These are phyloP conservation scores for Byssothecium circinans DNA, from an alignment of 2,329 filamentous ascomycete species.

Conservation along the genomic window DNA sequence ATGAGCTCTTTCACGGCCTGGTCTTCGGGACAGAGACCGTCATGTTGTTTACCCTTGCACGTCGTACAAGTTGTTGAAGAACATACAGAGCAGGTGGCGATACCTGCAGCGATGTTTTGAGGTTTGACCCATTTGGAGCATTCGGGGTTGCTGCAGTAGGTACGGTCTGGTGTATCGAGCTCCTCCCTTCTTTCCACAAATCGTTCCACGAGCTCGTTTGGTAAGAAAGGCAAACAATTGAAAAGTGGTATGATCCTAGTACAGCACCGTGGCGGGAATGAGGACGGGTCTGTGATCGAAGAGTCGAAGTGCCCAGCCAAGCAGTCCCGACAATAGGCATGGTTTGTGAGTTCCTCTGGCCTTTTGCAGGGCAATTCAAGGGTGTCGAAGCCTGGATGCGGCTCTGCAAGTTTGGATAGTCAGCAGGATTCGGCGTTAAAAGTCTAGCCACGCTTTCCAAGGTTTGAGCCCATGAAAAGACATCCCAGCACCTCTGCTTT, in stretches of 20 bases:
- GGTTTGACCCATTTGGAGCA: slow-evolving; percentile 18
- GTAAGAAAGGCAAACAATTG: slow-evolving; percentile 8
- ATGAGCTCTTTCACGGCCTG: slow-evolving; percentile 8
- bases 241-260: slow-evolving; percentile 13
- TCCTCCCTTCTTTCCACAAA: slow-evolving; percentile 15
- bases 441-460: too few species aligned
- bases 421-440: too few species aligned
- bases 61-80: slow-evolving; percentile 9
- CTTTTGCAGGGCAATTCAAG: slow-evolving; percentile 13
- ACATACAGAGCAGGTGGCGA: slow-evolving; percentile 12
- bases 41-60: slow-evolving; percentile 13
- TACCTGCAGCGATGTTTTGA: slow-evolving; percentile 4
- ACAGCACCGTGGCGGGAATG: slow-evolving; percentile 28
- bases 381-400: slow-evolving; percentile 4
- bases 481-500: too few species aligned
- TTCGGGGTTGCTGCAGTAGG: slow-evolving; percentile 15
- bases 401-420: slow-evolving; percentile 2
- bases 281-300: slow-evolving; percentile 13
- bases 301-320: slow-evolving; percentile 18
- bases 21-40: slow-evolving; percentile 15
- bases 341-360: slow-evolving; percentile 1
- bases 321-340: slow-evolving; percentile 25
- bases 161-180: slow-evolving; percentile 14
- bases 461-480: too few species aligned
- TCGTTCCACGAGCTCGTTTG: neutral